Evolutionary conservation across 2,329 filamentous ascomycete genomes (phyloP).

Genomic region (Fusarium pseudoanthophilum): DNA sequence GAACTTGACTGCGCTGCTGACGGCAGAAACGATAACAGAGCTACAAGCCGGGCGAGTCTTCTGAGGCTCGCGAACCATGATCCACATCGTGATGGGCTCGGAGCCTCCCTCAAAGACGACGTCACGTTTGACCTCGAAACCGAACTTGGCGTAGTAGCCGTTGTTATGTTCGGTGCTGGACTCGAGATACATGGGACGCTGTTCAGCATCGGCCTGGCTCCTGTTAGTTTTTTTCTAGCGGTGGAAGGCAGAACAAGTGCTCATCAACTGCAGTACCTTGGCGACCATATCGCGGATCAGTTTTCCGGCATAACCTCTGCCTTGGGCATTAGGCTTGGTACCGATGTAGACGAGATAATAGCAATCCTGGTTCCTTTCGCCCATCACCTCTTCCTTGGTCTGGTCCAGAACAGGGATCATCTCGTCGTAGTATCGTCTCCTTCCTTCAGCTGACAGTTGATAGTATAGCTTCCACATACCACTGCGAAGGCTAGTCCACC

Average conservation of each 20-base stretch:
- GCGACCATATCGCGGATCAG: conserved; percentile 76
- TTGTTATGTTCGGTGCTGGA: conserved; percentile 76
- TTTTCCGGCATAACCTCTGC: conserved; percentile 77
- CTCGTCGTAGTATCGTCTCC: conserved; percentile 79
- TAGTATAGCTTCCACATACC: conserved; percentile 83
- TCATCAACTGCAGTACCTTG: conserved; percentile 57
- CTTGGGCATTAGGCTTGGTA: conserved; percentile 75
- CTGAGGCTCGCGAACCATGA: conserved; percentile 83
- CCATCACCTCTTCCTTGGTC: conserved; percentile 76
- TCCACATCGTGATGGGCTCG: conserved; percentile 73
- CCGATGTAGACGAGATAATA: conserved; percentile 90
- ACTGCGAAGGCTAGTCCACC: conserved; percentile 75
- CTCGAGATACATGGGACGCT: conserved; percentile 79
- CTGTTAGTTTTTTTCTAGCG: neutral
- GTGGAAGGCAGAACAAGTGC: neutral
- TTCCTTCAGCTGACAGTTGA: conserved; percentile 77
- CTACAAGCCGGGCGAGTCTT: conserved; percentile 44
- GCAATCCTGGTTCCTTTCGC: conserved; percentile 71
- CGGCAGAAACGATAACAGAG: conserved; percentile 32
- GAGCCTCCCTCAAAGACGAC: conserved; percentile 70
- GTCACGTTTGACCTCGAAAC: conserved; percentile 73
- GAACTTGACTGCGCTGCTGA: conserved; percentile 39
- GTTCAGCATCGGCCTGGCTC: conserved; percentile 73
- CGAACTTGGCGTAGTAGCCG: conserved; percentile 78
- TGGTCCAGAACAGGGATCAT: conserved; percentile 79